Evolutionary conservation across 2,329 filamentous ascomycete species (phyloP).

Genomic region (Colletotrichum sp.): DNA sequence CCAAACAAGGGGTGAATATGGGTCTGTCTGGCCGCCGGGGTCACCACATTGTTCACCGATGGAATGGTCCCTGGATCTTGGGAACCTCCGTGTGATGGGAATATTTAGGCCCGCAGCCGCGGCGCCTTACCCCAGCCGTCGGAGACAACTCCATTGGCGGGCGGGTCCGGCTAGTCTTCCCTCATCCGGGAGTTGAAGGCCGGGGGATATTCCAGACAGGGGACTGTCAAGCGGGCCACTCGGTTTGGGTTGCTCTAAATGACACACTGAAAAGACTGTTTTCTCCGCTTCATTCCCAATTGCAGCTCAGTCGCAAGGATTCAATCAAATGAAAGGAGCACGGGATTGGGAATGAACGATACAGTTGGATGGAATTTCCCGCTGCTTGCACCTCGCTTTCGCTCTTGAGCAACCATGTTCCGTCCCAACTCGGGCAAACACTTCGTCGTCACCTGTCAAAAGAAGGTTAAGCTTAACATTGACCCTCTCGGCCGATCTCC

Average conservation of each 20-base stretch:
- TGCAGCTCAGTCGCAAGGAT: background rate
- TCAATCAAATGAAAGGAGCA: constrained; percentile 1
- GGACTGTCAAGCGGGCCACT: background rate
- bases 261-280: background rate
- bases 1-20: background rate
- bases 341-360: background rate
- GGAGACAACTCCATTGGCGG: background rate
- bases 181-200: background rate
- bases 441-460: background rate
- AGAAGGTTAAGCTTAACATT: background rate
- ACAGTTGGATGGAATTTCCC: background rate
- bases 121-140: background rate
- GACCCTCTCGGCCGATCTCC: background rate
- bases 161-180: background rate
- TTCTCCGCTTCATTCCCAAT: background rate
- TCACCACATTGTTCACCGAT: background rate
- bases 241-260: background rate
- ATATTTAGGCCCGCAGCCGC: background rate
- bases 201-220: background rate
- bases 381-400: background rate
- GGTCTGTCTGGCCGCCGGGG: background rate
- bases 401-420: background rate
- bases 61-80: background rate
- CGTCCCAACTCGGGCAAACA: background rate
- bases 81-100: background rate